phyloP scores from a whole-genome alignment of 306 rosid species.

The Vigna angularis region DNA sequence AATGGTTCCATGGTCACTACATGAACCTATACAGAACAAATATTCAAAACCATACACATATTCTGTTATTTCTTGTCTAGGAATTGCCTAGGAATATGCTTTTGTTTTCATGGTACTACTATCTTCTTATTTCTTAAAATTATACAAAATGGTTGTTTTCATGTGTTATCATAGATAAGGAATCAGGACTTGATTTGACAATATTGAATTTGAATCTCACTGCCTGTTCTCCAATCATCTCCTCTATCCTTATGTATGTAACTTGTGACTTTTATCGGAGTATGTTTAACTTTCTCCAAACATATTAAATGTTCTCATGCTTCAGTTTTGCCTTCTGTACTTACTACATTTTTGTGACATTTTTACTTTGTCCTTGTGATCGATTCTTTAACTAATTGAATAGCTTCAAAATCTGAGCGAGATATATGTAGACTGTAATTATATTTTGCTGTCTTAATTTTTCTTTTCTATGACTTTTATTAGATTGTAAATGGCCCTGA shows the following conservation, averaged over 20 bases:
- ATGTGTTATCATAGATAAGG: slow-evolving; percentile 9
- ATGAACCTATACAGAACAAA: too few species aligned
- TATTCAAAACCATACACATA: too few species aligned
- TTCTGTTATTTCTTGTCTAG: not conserved
- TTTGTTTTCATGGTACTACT: slow-evolving; percentile 13
- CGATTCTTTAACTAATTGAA: slow-evolving; percentile 38
- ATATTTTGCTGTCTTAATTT: slow-evolving; percentile 35
- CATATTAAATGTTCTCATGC: too few species aligned
- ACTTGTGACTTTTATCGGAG: not conserved
- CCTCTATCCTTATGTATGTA: slow-evolving; percentile 31
- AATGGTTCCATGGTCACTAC: too few species aligned
- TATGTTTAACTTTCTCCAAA: too few species aligned
- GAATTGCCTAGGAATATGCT: slow-evolving; percentile 6
- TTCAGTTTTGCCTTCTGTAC: too few species aligned
- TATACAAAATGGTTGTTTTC: slow-evolving; percentile 32
- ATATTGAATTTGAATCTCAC: slow-evolving; percentile 27
- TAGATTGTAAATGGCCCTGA: slow-evolving; percentile 99
- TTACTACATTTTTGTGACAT: not conserved
- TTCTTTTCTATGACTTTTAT: slow-evolving; percentile 36
- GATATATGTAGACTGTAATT: slow-evolving; percentile 42
- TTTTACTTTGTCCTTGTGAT: not conserved
- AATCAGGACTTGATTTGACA: slow-evolving; percentile 38
- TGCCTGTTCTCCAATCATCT: not conserved
- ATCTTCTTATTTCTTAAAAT: slow-evolving; percentile 12
- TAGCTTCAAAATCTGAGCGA: slow-evolving; percentile 34